Conservation (phyloP, 2,329 filamentous ascomycete species). For the Penicillium sp. region DNA sequence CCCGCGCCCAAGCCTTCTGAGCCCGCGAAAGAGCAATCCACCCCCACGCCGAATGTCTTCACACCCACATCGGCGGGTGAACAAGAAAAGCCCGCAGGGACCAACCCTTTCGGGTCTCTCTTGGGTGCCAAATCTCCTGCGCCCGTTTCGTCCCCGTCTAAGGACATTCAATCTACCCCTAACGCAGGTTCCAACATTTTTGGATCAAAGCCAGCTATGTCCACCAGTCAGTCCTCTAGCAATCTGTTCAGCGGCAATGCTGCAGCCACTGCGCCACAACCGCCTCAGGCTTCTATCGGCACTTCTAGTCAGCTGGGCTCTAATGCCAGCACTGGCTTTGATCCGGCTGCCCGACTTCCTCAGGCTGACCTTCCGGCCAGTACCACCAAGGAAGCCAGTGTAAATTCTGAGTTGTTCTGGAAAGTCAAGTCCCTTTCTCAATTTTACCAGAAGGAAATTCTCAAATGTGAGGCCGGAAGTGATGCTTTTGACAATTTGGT, state of each 20-base stretch:
- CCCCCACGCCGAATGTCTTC: not conserved
- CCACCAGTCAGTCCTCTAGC: constrained; percentile 1
- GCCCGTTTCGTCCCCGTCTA: not conserved
- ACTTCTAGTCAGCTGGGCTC: constrained; percentile 7
- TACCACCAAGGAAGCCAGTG: constrained; percentile 17
- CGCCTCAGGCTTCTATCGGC: not conserved
- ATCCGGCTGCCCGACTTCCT: constrained; percentile 8
- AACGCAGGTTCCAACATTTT: constrained; percentile 11
- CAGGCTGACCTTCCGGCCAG: constrained; percentile 18
- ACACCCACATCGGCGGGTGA: not conserved
- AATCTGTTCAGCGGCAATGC: constrained; percentile 26
- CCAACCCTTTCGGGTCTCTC: constrained; percentile 20
- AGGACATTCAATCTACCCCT: constrained; percentile 8
- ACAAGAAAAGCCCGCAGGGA: not conserved
- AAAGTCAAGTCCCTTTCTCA: constrained; percentile 37
- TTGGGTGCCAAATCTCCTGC: constrained; percentile 22
- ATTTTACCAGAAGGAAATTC: constrained; percentile 34
- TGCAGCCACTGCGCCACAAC: constrained; percentile 2
- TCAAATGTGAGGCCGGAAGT: constrained; percentile 29
- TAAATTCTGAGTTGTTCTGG: constrained; percentile 23
- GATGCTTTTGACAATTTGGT: constrained; percentile 38
- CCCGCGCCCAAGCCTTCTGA: not conserved
- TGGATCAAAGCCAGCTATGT: constrained; percentile 3
- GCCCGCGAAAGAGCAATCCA: not conserved
- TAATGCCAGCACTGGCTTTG: constrained; percentile 8